phyloP scores from a whole-genome alignment of 768 basidiomycete genomes.

The Mycena polygramma region DNA sequence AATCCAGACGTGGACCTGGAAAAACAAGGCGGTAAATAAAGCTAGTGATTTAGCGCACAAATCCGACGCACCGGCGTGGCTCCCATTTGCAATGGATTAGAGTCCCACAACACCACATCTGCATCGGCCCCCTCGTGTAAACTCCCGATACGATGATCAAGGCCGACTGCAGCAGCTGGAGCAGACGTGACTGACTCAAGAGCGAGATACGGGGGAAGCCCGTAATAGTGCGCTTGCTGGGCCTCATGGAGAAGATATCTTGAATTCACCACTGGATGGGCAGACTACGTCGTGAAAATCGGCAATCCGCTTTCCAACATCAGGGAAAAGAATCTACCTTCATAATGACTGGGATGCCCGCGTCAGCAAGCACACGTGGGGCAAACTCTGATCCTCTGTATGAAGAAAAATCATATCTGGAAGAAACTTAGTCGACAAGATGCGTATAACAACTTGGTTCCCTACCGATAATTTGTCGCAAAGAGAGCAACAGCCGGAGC shows the following conservation, averaged over 20 bases:
- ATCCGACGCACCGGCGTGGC: conserved; percentile 66
- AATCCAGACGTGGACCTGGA: conserved; percentile 74
- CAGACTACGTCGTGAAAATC: conserved; percentile 56
- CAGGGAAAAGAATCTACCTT: conserved; percentile 54
- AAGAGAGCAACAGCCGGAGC: conserved; percentile 86
- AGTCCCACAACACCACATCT: conserved; percentile 84
- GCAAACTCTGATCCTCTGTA: conserved; percentile 69
- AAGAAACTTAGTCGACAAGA: background rate
- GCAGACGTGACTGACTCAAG: conserved; percentile 76
- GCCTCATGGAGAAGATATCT: conserved; percentile 81
- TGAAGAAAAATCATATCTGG: conserved; percentile 66
- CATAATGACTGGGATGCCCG: conserved; percentile 70
- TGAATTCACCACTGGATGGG: conserved; percentile 71
- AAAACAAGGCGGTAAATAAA: too few species aligned
- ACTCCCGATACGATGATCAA: conserved; percentile 81
- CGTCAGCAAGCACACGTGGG: conserved; percentile 65
- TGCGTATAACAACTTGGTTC: background rate
- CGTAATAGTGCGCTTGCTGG: conserved; percentile 77
- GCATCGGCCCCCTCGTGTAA: conserved; percentile 70
- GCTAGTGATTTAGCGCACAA: too few species aligned
- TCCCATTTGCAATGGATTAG: conserved; percentile 80
- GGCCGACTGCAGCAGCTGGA: conserved; percentile 75
- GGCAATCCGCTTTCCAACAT: background rate
- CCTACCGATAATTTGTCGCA: conserved; percentile 77
- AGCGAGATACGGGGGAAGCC: conserved; percentile 69